These are phyloP conservation scores for Cladorrhinum samala DNA, from an alignment of 495 filamentous ascomycete genomes.

Conservation along the genomic window DNA sequence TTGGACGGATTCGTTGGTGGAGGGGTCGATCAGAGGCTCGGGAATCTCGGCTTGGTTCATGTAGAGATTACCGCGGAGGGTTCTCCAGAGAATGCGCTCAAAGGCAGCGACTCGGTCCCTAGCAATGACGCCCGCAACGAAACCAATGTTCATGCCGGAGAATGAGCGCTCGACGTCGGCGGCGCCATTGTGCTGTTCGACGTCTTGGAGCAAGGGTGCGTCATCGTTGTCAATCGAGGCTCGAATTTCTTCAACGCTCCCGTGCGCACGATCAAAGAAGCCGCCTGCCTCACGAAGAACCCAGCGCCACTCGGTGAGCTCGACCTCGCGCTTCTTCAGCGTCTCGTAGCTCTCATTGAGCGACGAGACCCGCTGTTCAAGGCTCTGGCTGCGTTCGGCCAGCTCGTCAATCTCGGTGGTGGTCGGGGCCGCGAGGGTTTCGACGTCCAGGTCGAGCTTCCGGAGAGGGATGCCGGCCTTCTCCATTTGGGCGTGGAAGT, in stretches of 20 bases:
- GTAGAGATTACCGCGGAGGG: slow-evolving; percentile 93
- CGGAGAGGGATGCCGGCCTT: slow-evolving; percentile 79
- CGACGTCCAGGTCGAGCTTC: slow-evolving; percentile 76
- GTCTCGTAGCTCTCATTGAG: slow-evolving; percentile 98
- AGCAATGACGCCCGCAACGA: slow-evolving; percentile 96
- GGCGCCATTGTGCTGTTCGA: slow-evolving; percentile 75
- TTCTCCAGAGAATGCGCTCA: slow-evolving; percentile 95
- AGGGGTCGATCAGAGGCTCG: slow-evolving; percentile 87
- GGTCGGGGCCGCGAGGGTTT: slow-evolving; percentile 77
- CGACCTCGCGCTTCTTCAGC: slow-evolving; percentile 92
- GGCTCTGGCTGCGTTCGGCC: slow-evolving; percentile 79
- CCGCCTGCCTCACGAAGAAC: slow-evolving; percentile 90
- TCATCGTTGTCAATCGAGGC: slow-evolving; percentile 84
- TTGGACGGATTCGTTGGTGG: slow-evolving; percentile 79
- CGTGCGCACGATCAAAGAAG: slow-evolving; percentile 95
- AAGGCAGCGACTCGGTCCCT: slow-evolving; percentile 90
- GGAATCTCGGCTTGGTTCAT: slow-evolving; percentile 99
- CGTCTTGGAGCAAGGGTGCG: slow-evolving; percentile 72
- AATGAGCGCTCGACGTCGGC: slow-evolving; percentile 79
- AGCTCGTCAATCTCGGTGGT: slow-evolving; percentile 94
- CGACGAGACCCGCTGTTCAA: slow-evolving; percentile 85
- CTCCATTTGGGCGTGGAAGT: slow-evolving; percentile 91
- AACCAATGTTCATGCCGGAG: slow-evolving; percentile 97
- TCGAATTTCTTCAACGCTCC: slow-evolving; percentile 93
- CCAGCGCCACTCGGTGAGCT: slow-evolving; percentile 97